A percentile compares a stretch with the other conserved stretches of the same genome.
phyloP scores from a whole-genome alignment of 2,329 filamentous ascomycete genomes.

The Waltergamsia citrina region DNA sequence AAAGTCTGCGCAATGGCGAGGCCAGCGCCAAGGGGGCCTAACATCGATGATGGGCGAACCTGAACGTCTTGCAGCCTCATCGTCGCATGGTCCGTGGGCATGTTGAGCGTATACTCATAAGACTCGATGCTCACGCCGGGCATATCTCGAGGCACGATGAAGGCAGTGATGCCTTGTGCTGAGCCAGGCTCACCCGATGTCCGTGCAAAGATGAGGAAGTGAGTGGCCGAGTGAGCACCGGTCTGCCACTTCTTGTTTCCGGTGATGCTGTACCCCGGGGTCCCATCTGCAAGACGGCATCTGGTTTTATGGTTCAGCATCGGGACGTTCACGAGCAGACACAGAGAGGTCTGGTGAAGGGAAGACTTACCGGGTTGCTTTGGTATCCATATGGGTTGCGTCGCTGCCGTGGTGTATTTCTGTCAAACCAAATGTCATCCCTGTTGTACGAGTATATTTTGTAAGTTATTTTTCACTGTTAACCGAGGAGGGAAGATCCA shows the following conservation, averaged over 20 bases:
- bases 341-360: not conserved
- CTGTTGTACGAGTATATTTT: not conserved
- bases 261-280: conserved; percentile 7
- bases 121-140: conserved; percentile 6
- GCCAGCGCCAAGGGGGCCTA: conserved; percentile 6
- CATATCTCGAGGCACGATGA: conserved; percentile 6
- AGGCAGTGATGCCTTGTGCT: conserved; percentile 8
- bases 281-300: not conserved
- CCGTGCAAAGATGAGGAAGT: conserved; percentile 9
- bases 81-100: conserved; percentile 10
- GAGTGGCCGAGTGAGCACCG: conserved; percentile 7
- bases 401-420: conserved; percentile 10
- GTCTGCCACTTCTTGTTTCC: conserved; percentile 11
- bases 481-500: too few species aligned
- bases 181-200: conserved; percentile 8
- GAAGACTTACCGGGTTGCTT: conserved; percentile 1
- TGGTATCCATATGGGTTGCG: conserved; percentile 10
- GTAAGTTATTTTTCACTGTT: not conserved
- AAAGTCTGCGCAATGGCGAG: conserved; percentile 10
- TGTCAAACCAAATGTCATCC: conserved; percentile 9
- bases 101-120: conserved; percentile 10
- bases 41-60: conserved; percentile 5
- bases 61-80: conserved; percentile 5
- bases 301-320: not conserved
- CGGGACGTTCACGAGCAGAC: too few species aligned